Conservation (phyloP, 768 basidiomycete species). For the Macrolepiota dolichaula region DNA sequence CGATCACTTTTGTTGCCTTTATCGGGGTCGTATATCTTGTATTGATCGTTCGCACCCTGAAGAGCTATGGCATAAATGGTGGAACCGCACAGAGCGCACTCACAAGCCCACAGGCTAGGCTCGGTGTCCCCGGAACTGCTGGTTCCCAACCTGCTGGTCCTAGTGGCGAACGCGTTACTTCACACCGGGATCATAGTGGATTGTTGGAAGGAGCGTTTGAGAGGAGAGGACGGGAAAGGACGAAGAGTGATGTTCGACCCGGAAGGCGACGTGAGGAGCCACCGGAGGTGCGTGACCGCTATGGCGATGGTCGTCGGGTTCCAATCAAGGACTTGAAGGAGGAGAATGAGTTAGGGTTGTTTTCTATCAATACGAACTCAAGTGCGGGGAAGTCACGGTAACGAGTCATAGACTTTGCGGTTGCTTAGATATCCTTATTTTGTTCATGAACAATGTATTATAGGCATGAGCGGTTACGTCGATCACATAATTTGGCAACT, state of each 20-base stretch:
- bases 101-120: slow-evolving; percentile 6
- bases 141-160: not conserved
- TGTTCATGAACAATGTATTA: not conserved
- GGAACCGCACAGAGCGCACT: slow-evolving; percentile 16
- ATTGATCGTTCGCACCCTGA: slow-evolving; percentile 60
- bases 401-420: not conserved
- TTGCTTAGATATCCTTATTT: not conserved
- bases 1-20: slow-evolving; percentile 48
- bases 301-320: not conserved
- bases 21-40: slow-evolving; percentile 60
- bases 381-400: not conserved
- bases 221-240: slow-evolving; percentile 25
- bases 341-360: slow-evolving; percentile 6
- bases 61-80: slow-evolving; percentile 46
- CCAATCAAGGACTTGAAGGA: not conserved
- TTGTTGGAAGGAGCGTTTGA: slow-evolving; percentile 20
- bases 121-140: not conserved
- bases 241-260: slow-evolving; percentile 11
- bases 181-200: slow-evolving; percentile 9
- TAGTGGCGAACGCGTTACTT: not conserved
- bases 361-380: not conserved
- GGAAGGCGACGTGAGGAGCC: slow-evolving; percentile 3
- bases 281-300: not conserved
- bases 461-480: not conserved
- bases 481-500: too few species aligned